These are phyloP conservation scores for Ophiocordyceps camponoti-leonardi DNA, from an alignment of 2,329 filamentous ascomycete genomes.

Conservation along the genomic window DNA sequence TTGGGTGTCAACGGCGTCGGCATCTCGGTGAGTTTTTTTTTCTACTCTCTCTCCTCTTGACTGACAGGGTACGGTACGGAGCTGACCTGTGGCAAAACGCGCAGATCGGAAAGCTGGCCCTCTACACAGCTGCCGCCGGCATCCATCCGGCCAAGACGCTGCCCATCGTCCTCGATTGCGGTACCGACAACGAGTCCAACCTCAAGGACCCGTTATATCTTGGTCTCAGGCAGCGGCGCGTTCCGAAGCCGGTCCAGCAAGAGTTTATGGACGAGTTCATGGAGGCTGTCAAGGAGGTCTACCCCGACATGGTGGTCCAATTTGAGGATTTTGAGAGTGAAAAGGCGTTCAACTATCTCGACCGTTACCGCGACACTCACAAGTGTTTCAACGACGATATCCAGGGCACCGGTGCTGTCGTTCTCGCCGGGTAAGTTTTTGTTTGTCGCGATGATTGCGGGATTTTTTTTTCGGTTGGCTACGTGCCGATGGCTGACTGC, in stretches of 20 bases:
- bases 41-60: not conserved
- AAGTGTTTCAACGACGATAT: constrained; percentile 99
- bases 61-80: no score
- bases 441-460: constrained; percentile 27
- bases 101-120: constrained; percentile 79
- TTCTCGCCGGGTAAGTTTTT: constrained; percentile 54
- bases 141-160: constrained; percentile 79
- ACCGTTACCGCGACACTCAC: constrained; percentile 74
- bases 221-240: constrained; percentile 70
- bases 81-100: not conserved
- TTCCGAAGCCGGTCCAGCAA: constrained; percentile 60
- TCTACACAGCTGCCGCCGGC: constrained; percentile 91
- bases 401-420: constrained; percentile 90
- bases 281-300: constrained; percentile 66
- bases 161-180: constrained; percentile 50
- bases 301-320: constrained; percentile 57
- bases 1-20: constrained; percentile 95
- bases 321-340: constrained; percentile 96
- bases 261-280: constrained; percentile 97
- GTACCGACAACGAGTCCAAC: constrained; percentile 49
- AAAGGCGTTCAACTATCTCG: constrained; percentile 80
- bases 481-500: no score
- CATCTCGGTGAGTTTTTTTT: constrained; percentile 52
- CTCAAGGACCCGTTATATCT: constrained; percentile 66
- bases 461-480: not conserved